Percentiles rank a stretch among this genome's conserved stretches.
Conservation (phyloP, 768 basidiomycete genomes). For the Mrakia gelida region DNA sequence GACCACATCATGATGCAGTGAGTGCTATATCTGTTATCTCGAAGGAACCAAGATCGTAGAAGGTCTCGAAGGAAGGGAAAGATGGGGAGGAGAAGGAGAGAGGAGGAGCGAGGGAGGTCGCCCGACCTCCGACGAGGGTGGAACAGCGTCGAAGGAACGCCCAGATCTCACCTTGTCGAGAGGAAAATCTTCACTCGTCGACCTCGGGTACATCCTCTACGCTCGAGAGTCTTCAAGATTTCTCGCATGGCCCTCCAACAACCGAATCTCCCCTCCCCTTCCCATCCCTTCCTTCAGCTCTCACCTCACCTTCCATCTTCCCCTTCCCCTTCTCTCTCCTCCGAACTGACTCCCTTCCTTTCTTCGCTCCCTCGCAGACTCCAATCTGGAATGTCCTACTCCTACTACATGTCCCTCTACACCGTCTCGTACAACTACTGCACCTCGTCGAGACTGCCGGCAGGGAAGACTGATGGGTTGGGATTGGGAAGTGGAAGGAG, state of each 20-base stretch:
- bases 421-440: slow-evolving; percentile 98
- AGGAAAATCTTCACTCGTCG: background rate
- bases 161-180: background rate
- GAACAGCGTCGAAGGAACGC: too few species aligned
- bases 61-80: background rate
- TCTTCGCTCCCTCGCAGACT: slow-evolving; percentile 35
- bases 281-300: background rate
- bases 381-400: slow-evolving; percentile 44
- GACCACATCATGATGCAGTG: slow-evolving; percentile 46
- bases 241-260: too few species aligned
- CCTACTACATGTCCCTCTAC: slow-evolving; percentile 55
- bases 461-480: background rate
- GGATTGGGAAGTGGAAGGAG: slow-evolving; percentile 16
- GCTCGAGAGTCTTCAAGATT: too few species aligned
- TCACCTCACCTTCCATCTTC: background rate
- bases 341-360: background rate
- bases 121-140: background rate
- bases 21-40: slow-evolving; percentile 31
- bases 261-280: background rate
- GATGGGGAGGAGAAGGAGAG: background rate
- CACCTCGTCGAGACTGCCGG: slow-evolving; percentile 47
- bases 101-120: background rate
- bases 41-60: background rate
- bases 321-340: background rate
- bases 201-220: background rate